phyloP scores from a whole-genome alignment of 192 early-diverging fungal species.

The Coemansia sp. region DNA sequence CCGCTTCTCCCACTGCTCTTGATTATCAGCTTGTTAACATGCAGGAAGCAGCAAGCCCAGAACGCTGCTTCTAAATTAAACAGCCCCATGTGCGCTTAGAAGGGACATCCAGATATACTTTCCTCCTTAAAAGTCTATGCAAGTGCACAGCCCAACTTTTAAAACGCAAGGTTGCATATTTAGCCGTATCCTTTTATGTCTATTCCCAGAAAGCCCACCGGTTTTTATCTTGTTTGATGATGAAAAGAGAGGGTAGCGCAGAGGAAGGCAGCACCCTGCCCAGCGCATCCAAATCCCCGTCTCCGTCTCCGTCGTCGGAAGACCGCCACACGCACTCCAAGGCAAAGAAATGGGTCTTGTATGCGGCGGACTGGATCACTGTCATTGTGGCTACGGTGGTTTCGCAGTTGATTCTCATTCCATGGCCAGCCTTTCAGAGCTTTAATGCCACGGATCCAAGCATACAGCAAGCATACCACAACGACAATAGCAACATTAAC shows the following conservation, averaged over 20 bases:
- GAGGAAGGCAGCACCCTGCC: neutral
- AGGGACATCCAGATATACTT: no score
- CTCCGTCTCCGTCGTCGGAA: neutral
- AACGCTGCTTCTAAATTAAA: no score
- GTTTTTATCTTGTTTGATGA: neutral
- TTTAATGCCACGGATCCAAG: slow-evolving; percentile 31
- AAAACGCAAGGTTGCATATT: no score
- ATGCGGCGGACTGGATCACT: slow-evolving; percentile 37
- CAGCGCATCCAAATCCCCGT: slow-evolving; percentile 6
- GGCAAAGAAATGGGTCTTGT: slow-evolving; percentile 21
- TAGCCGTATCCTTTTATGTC: neutral
- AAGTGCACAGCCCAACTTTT: no score
- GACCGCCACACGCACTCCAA: slow-evolving; percentile 1
- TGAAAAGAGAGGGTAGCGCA: slow-evolving; percentile 1
- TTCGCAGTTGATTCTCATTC: slow-evolving; percentile 40
- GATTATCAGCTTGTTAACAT: no score
- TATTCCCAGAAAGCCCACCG: neutral
- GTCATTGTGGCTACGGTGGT: slow-evolving; percentile 12
- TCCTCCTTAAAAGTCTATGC: no score
- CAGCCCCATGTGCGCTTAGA: no score
- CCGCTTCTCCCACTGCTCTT: no score
- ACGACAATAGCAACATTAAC: slow-evolving; percentile 18
- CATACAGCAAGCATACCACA: slow-evolving; percentile 34
- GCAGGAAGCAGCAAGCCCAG: no score
- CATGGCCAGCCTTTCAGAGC: slow-evolving; percentile 1